phyloP scores from a whole-genome alignment of 768 basidiomycete species.

The Lactifluus hygrophoroides region DNA sequence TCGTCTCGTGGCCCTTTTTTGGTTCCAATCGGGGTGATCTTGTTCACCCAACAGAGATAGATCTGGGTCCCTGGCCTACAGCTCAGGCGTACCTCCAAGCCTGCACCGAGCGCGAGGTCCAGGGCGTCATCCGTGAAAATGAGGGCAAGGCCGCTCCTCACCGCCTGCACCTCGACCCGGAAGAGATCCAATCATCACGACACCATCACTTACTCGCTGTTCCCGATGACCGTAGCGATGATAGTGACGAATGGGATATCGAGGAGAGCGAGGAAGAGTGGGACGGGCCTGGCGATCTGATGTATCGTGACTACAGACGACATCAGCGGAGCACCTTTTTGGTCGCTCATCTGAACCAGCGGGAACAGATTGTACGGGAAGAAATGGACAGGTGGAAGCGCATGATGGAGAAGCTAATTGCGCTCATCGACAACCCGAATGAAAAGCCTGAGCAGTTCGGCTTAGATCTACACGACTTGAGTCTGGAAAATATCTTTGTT shows the following conservation, averaged over 20 bases:
- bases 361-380: conserved; percentile 52
- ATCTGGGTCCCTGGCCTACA: conserved; percentile 72
- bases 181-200: conserved; percentile 60
- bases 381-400: conserved; percentile 69
- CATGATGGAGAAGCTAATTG: conserved; percentile 53
- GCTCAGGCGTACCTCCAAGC: conserved; percentile 53
- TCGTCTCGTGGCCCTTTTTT: conserved; percentile 89
- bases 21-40: conserved; percentile 75
- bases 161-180: conserved; percentile 70
- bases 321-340: conserved; percentile 76
- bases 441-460: conserved; percentile 55
- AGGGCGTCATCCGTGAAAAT: conserved; percentile 65
- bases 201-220: conserved; percentile 62
- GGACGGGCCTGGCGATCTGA: conserved; percentile 56
- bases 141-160: conserved; percentile 73
- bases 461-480: conserved; percentile 80
- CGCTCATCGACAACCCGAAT: conserved; percentile 24
- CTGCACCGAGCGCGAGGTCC: conserved; percentile 63
- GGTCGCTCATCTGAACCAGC: conserved; percentile 54
- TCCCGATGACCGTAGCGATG: conserved; percentile 66
- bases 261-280: conserved; percentile 78
- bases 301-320: conserved; percentile 78
- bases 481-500: conserved; percentile 79
- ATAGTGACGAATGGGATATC: conserved; percentile 70
- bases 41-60: conserved; percentile 53